Percentiles rank a stretch among this genome's conserved stretches.
Conservation (phyloP, 768 basidiomycete species). For the Hortiboletus campestris region DNA sequence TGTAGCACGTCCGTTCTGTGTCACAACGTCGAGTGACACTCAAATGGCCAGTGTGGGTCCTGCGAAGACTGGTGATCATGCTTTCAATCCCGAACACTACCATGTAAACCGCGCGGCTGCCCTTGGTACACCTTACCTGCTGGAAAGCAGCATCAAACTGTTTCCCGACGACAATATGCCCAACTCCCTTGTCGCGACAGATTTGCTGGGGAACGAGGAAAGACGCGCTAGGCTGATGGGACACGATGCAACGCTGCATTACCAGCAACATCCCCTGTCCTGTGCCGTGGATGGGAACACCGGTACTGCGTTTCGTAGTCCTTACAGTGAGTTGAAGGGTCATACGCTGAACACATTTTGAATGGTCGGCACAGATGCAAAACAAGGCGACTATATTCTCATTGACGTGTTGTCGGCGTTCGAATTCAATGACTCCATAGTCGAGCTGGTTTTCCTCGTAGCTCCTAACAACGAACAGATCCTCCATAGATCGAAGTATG, state of each 20-base stretch:
- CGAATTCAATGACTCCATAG: constrained; percentile 14
- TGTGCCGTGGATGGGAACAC: constrained; percentile 55
- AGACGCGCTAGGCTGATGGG: constrained; percentile 36
- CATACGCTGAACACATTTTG: constrained; percentile 15
- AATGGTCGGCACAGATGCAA: constrained; percentile 16
- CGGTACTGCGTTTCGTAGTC: constrained; percentile 51
- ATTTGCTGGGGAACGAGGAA: constrained; percentile 45
- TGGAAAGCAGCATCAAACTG: constrained; percentile 52
- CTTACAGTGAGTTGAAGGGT: constrained; percentile 37
- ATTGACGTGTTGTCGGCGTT: constrained; percentile 37
- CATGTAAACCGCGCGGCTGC: constrained; percentile 39
- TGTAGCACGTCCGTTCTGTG: neutral
- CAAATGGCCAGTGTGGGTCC: neutral
- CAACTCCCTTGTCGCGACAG: constrained; percentile 26
- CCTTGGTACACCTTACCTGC: constrained; percentile 41
- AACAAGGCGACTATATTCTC: constrained; percentile 37
- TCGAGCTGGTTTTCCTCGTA: constrained; percentile 39
- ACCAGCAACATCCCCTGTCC: constrained; percentile 46
- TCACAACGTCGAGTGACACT: neutral
- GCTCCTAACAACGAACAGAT: constrained; percentile 33
- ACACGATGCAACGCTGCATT: constrained; percentile 33
- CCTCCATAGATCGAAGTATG: constrained; percentile 27
- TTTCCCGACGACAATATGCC: constrained; percentile 35
- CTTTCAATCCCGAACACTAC: neutral
- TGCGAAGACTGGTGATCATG: constrained; percentile 3